A percentile compares a stretch with the other conserved stretches of the same genome.
These are phyloP conservation scores for Lunasporangiospora selenospora DNA, from an alignment of 192 early-diverging fungal species.

Conservation along the genomic window DNA sequence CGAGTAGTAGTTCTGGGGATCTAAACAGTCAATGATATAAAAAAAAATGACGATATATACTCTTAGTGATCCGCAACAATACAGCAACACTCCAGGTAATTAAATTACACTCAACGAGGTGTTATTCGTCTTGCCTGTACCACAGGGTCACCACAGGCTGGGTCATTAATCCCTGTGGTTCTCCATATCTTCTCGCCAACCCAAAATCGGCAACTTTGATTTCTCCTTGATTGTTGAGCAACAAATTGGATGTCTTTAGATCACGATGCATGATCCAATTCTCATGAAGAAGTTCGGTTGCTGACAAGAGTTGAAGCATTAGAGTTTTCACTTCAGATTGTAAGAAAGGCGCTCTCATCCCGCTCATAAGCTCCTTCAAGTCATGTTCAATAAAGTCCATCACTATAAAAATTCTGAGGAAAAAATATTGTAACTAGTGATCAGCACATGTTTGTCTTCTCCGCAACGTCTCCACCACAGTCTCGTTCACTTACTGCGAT, in stretches of 20 bases:
- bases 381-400: conserved; percentile 99
- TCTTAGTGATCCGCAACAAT: neutral
- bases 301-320: conserved; percentile 72
- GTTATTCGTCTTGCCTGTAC: conserved; percentile 65
- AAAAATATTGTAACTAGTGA: neutral
- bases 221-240: conserved; percentile 64
- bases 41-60: neutral
- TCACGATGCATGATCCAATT: conserved; percentile 77
- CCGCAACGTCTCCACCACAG: too few relatives aligned
- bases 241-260: conserved; percentile 68
- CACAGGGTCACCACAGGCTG: conserved; percentile 74
- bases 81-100: too few relatives aligned
- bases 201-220: conserved; percentile 79
- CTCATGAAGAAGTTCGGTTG: conserved; percentile 66
- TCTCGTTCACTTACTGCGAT: conserved; percentile 62
- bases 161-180: conserved; percentile 68
- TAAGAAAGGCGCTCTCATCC: conserved; percentile 79
- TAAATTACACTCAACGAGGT: neutral
- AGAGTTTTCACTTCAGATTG: conserved; percentile 87
- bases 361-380: conserved; percentile 88
- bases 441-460: neutral
- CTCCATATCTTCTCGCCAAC: conserved; percentile 67
- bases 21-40: conserved; percentile 33
- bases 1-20: conserved; percentile 69
- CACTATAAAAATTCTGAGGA: conserved; percentile 85